Evolutionary conservation across 495 filamentous ascomycete genomes (phyloP).

Genomic region (Podospora pseudopauciseta): DNA sequence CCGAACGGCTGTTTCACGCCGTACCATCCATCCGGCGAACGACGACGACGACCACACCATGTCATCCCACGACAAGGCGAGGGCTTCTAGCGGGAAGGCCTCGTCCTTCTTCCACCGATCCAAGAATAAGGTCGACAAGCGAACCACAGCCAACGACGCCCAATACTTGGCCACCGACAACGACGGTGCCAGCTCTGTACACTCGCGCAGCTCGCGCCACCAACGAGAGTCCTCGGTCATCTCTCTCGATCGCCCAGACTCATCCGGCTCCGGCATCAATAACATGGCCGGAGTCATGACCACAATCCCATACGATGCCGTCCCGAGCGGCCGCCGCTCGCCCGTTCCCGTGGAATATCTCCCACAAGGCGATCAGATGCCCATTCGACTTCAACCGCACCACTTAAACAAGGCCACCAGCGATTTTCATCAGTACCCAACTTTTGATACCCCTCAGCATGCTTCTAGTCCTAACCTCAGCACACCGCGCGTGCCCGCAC

Average conservation of each 20-base stretch:
- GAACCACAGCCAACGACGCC: conserved; percentile 50
- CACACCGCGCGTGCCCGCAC: conserved; percentile 67
- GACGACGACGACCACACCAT: conserved; percentile 39
- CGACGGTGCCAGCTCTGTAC: conserved; percentile 53
- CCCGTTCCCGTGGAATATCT: conserved; percentile 76
- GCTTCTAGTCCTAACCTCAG: conserved; percentile 56
- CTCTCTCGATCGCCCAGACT: conserved; percentile 61
- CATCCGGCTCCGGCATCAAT: conserved; percentile 53
- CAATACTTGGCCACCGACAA: conserved; percentile 47
- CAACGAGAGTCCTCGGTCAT: conserved; percentile 73
- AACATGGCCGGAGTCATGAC: conserved; percentile 84
- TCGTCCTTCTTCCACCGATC: conserved; percentile 69
- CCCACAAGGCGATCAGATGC: conserved; percentile 63
- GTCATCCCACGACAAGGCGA: conserved; percentile 68
- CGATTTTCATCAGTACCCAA: conserved; percentile 90
- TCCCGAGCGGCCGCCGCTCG: conserved; percentile 61
- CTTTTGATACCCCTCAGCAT: conserved; percentile 52
- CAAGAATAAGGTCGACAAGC: conserved; percentile 70
- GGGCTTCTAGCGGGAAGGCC: conserved; percentile 80
- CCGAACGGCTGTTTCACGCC: conserved; percentile 31
- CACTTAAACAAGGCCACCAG: conserved; percentile 71
- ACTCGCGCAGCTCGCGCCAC: conserved; percentile 75
- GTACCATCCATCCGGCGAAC: conserved; percentile 4
- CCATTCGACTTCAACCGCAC: conserved; percentile 67
- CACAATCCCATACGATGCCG: conserved; percentile 81